Evolutionary conservation across 2,329 filamentous ascomycete species (phyloP).

Genomic region (Colletotrichum zoysiae): DNA sequence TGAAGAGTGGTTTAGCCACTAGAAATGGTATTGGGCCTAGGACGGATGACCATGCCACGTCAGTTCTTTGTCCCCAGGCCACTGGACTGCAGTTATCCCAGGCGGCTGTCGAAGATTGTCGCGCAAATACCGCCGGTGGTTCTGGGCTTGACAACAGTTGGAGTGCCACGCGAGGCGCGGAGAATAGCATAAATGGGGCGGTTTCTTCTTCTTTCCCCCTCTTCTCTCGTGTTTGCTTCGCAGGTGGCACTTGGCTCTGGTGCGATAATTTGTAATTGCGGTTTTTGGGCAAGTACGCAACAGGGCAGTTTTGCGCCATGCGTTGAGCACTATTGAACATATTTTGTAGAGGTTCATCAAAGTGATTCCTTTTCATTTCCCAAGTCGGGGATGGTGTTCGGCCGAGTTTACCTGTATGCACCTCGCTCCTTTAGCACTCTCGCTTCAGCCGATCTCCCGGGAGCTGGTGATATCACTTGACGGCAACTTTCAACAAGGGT

Average conservation of each 20-base stretch:
- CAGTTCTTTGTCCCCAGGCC: conserved; percentile 11
- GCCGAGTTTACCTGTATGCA: conserved; percentile 1
- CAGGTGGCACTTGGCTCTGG: background rate
- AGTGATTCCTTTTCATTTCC: conserved; percentile 2
- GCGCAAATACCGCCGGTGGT: background rate
- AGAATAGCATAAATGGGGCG: background rate
- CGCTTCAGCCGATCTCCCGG: conserved; percentile 21
- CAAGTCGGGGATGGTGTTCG: background rate
- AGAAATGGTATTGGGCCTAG: background rate
- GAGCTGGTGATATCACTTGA: background rate
- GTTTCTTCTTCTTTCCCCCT: background rate
- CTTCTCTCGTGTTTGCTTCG: background rate
- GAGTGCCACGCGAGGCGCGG: no score
- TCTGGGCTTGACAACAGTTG: background rate
- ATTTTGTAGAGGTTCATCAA: conserved; percentile 4
- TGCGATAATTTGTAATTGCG: background rate
- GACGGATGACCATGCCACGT: conserved; percentile 24
- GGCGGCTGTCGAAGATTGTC: background rate
- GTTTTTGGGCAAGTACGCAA: background rate
- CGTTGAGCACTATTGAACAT: conserved; percentile 2
- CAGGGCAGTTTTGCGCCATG: background rate
- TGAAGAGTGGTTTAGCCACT: conserved; percentile 2
- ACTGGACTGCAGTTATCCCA: background rate
- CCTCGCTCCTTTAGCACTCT: conserved; percentile 9
- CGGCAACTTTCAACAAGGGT: background rate